Percentiles rank a stretch among this genome's conserved stretches.
These are phyloP conservation scores for Hypoxylon fragiforme DNA, from an alignment of 495 filamentous ascomycete genomes.

Conservation along the genomic window DNA sequence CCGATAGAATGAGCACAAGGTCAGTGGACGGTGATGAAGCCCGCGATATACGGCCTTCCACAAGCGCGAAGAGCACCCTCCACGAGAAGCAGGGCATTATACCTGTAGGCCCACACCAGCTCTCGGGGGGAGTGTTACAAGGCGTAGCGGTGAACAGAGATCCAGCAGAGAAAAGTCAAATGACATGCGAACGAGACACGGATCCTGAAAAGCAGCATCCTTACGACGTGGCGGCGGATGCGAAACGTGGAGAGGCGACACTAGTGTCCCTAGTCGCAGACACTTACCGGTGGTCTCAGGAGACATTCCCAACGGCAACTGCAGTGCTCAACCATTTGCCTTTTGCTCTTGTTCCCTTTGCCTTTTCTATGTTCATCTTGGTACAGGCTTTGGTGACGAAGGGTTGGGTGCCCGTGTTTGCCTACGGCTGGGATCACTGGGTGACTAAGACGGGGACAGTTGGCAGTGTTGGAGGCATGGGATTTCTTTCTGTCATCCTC, in stretches of 20 bases:
- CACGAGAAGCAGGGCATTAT: conserved; percentile 25
- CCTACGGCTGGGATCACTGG: conserved; percentile 69
- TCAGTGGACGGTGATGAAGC: not conserved
- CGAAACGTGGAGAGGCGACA: conserved; percentile 22
- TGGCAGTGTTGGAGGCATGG: conserved; percentile 68
- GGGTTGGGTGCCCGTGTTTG: conserved; percentile 69
- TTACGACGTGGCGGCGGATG: not conserved
- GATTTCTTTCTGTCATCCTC: conserved; percentile 65
- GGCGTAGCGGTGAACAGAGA: conserved; percentile 12
- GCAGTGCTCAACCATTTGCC: conserved; percentile 63
- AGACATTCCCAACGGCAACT: conserved; percentile 67
- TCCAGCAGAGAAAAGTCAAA: conserved; percentile 21
- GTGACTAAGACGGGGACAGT: conserved; percentile 65
- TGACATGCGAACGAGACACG: conserved; percentile 18
- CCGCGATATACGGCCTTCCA: no score
- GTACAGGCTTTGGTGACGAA: conserved; percentile 68
- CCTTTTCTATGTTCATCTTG: conserved; percentile 68
- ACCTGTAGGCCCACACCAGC: not conserved
- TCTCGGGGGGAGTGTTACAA: not conserved
- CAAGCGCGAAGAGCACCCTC: conserved; percentile 18
- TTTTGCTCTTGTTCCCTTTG: conserved; percentile 65
- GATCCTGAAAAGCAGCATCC: conserved; percentile 21
- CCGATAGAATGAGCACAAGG: not conserved
- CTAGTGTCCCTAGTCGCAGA: conserved; percentile 51
- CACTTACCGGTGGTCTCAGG: conserved; percentile 57